Base-by-base conservation (phyloP, 1,284 basidiomycete species). In the Schizophyllum amplum region DNA sequence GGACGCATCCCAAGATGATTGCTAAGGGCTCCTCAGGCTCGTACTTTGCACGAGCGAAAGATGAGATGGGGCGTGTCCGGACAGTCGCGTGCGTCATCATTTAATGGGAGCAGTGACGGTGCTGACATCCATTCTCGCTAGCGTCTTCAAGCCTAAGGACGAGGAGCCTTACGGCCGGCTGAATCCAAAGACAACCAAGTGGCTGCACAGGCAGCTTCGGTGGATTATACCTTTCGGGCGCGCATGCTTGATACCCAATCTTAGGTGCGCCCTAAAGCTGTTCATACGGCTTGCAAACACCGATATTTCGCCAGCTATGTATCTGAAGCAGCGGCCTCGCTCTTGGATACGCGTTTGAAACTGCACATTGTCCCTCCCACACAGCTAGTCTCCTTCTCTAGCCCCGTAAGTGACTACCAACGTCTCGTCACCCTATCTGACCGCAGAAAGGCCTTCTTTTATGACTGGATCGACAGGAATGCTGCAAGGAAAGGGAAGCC, bases 101-200 rank as follows among this genome's bases (percentile, higher is more conserved):
- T 22, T 15, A 23, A 46, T 21, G 11, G 50, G 49, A 27, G 33
- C 56, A 20, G n/a, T 23, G 5, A 5, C 5, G 6, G 47, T 50
- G 21, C 23, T 17, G 17, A 2, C 22, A 46, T 58, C 9, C 58
- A 52, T 47, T 56, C 63, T 42, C 55, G 52, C 13, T 60, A 92
- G 88, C 20, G 87, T 94, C 4, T 94, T 94, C 71, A 93, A 94
- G 67, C 92, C 92, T 1, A 92, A 93, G 67, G 92, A 94, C 64
- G 92, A 94, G 68, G 91, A 93, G 63, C 90, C 90, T 3, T 92
- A 92, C 64, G 89, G 89, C 25, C 77, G 84, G 33, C 73, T 92
- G 21, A 94, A 94, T 67, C 91, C 91, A 4, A 91, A 92, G 83
- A 91, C 90, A 6, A 91, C 87, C n/a, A 93, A 94, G 76, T 93